Percentiles rank a stretch among this genome's conserved stretches.
Conservation (phyloP, 1,284 basidiomycete species). For the Tremellales sp. region DNA sequence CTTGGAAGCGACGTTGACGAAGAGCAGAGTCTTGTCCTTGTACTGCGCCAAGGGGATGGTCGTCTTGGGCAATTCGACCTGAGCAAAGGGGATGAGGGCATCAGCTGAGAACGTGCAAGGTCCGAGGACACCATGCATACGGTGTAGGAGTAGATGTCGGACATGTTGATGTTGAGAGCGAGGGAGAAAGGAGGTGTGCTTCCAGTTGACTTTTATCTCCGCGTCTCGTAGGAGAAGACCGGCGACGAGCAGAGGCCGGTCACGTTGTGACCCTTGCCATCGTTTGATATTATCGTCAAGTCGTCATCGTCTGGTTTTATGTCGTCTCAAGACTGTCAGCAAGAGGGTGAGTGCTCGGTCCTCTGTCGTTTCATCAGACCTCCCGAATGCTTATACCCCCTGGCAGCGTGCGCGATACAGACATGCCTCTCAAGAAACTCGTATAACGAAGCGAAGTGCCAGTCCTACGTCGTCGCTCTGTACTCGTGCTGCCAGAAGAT, state of each 20-base stretch:
- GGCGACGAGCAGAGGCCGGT: slow-evolving; percentile 2
- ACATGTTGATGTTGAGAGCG: slow-evolving; percentile 26
- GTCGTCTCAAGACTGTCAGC: slow-evolving; percentile 27
- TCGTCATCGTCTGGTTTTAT: too few species aligned
- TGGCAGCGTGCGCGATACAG: slow-evolving; percentile 44
- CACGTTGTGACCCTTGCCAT: too few species aligned
- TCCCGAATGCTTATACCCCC: background rate
- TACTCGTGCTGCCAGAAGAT: slow-evolving; percentile 42
- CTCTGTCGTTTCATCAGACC: background rate
- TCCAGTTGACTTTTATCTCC: background rate
- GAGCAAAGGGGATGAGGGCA: background rate
- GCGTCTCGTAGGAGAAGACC: background rate
- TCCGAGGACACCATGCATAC: slow-evolving; percentile 11
- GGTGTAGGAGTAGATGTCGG: slow-evolving; percentile 43
- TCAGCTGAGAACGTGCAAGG: background rate
- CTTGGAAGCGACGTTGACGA: slow-evolving; percentile 49
- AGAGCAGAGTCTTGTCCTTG: slow-evolving; percentile 45
- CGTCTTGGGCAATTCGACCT: slow-evolving; percentile 43
- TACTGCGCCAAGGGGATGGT: slow-evolving; percentile 34
- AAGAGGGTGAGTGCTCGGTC: slow-evolving; percentile 19
- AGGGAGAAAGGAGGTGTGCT: background rate
- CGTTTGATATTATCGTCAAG: too few species aligned
- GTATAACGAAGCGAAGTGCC: slow-evolving; percentile 40
- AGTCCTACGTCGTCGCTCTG: slow-evolving; percentile 25
- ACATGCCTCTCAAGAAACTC: slow-evolving; percentile 34